phyloP scores from a whole-genome alignment of 2,329 filamentous ascomycete genomes.

The Conoideocrella luteorostrata region DNA sequence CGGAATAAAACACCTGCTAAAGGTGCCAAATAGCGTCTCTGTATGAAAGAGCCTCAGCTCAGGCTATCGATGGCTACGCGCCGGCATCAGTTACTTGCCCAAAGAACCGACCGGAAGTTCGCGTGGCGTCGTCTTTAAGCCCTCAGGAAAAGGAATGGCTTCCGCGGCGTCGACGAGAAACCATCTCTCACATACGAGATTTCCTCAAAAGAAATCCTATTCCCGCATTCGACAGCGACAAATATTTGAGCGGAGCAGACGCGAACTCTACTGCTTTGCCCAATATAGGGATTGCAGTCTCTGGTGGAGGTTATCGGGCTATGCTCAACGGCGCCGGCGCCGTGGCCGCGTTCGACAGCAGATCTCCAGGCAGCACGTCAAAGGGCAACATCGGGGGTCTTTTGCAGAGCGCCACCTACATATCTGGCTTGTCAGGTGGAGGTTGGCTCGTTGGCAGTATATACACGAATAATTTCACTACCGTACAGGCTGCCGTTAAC shows the following conservation, averaged over 20 bases:
- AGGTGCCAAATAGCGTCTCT: no score
- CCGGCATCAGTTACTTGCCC: conserved; percentile 66
- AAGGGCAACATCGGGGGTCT: conserved; percentile 70
- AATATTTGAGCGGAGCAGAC: conserved; percentile 51
- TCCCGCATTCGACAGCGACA: conserved; percentile 63
- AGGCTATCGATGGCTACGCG: conserved; percentile 69
- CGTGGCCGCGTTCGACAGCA: conserved; percentile 69
- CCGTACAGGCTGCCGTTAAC: conserved; percentile 34
- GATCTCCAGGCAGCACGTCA: conserved; percentile 43
- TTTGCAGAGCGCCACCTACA: conserved; percentile 72
- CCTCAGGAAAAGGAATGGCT: conserved; percentile 72
- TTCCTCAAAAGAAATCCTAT: conserved; percentile 69
- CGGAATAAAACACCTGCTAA: no score
- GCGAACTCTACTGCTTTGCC: conserved; percentile 31
- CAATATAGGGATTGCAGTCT: conserved; percentile 67
- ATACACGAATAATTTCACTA: conserved; percentile 76
- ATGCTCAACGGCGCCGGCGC: conserved; percentile 77
- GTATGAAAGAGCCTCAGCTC: no score
- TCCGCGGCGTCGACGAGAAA: conserved; percentile 61
- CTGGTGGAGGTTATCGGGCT: conserved; percentile 79
- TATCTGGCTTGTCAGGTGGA: conserved; percentile 75
- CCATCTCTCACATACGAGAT: conserved; percentile 64
- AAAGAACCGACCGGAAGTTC: conserved; percentile 57
- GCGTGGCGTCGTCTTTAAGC: conserved; percentile 56
- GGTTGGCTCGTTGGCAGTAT: conserved; percentile 80